A percentile compares a stretch with the other conserved stretches of the same genome.
Conservation (phyloP, 768 basidiomycete genomes). For the Kwoniella bestiolae region DNA sequence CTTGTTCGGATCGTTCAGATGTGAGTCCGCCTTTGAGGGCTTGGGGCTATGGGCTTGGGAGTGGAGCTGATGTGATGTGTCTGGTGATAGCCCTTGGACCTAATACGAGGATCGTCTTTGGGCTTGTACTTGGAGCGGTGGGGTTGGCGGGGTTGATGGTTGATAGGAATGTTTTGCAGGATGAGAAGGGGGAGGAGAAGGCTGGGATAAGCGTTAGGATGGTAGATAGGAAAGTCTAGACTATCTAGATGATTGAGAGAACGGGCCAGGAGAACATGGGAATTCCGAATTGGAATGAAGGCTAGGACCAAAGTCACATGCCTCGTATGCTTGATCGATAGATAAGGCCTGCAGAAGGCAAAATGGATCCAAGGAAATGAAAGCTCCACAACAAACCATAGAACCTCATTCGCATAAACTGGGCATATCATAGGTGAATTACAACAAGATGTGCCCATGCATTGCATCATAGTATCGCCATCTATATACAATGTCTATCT, state of each 20-base stretch:
- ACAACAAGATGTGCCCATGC: too few species aligned
- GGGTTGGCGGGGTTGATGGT: constrained; percentile 19
- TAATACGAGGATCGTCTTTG: constrained; percentile 15
- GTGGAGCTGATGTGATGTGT: neutral
- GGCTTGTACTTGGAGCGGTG: constrained; percentile 6
- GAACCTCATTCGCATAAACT: too few species aligned
- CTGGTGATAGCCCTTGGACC: constrained; percentile 11
- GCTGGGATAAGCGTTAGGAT: constrained; percentile 14
- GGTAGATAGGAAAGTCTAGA: constrained; percentile 28
- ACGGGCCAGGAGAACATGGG: neutral
- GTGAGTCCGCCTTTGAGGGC: neutral
- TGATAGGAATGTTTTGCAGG: constrained; percentile 20
- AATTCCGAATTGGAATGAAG: neutral
- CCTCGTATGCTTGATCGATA: too few species aligned
- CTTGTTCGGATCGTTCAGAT: constrained; percentile 16
- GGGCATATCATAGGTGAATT: too few species aligned
- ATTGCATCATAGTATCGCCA: too few species aligned
- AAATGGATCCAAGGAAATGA: too few species aligned
- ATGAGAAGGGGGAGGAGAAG: neutral
- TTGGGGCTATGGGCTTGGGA: neutral
- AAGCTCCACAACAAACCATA: too few species aligned
- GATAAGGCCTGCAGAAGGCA: too few species aligned
- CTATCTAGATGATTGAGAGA: too few species aligned
- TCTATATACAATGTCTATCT: too few species aligned
- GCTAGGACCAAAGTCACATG: neutral